These are phyloP conservation scores for Irpex rosettiformis DNA, from an alignment of 1,284 basidiomycete species.

Conservation along the genomic window DNA sequence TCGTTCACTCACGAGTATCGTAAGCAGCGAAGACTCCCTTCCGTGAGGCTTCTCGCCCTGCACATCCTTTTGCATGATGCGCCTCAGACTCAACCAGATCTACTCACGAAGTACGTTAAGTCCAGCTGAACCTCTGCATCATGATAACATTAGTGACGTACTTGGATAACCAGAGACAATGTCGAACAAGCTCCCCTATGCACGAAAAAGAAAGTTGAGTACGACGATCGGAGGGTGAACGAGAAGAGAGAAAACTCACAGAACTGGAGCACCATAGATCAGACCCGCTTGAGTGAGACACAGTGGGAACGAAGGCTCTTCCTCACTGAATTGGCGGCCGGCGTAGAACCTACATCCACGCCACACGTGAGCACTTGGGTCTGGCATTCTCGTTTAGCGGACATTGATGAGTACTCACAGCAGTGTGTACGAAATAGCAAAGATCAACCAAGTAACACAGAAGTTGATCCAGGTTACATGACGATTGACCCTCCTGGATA, in stretches of 20 bases:
- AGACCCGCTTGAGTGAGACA: constrained; percentile 30
- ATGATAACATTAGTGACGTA: too few species aligned
- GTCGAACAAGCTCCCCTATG: constrained; percentile 20
- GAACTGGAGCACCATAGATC: constrained; percentile 30
- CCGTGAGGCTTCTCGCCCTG: not conserved
- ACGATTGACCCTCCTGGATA: constrained; percentile 26
- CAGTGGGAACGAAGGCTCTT: constrained; percentile 17
- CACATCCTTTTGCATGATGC: not conserved
- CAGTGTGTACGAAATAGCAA: constrained; percentile 32
- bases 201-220: too few species aligned
- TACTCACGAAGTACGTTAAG: constrained; percentile 8
- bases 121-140: too few species aligned
- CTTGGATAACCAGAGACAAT: constrained; percentile 18
- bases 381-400: too few species aligned
- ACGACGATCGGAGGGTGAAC: too few species aligned
- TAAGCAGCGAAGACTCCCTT: not conserved
- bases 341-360: constrained; percentile 15
- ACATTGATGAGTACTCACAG: constrained; percentile 22
- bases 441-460: constrained; percentile 33
- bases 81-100: not conserved
- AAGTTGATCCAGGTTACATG: constrained; percentile 35
- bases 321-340: constrained; percentile 17
- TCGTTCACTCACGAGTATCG: not conserved
- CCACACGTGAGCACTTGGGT: too few species aligned
- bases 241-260: constrained; percentile 22